Evolutionary conservation across 1,284 basidiomycete species (phyloP).

Genomic region (Tilletia caries): DNA sequence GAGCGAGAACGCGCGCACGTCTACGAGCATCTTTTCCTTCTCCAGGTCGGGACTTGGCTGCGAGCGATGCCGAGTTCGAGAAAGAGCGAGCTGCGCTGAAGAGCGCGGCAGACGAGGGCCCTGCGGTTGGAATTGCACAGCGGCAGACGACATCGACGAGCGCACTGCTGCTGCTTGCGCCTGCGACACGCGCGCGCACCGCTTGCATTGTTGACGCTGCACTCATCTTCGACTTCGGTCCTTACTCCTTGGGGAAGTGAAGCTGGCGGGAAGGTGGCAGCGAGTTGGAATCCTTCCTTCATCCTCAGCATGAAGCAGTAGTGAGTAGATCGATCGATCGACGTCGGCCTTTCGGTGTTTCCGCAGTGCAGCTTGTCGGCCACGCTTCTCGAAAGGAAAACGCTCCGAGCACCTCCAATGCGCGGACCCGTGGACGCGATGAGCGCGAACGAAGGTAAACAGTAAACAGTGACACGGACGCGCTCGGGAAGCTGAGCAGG

Average conservation of each 20-base stretch:
- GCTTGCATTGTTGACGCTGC: neutral
- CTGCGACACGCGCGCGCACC: neutral
- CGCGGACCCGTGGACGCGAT: no score
- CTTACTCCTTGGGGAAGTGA: no score
- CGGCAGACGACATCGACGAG: no score
- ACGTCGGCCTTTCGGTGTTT: neutral
- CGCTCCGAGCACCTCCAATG: conserved; percentile 5
- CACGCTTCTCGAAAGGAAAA: neutral
- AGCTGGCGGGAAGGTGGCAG: no score
- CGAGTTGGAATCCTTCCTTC: no score
- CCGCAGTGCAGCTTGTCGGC: neutral
- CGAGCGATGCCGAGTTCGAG: neutral
- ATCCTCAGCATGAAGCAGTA: no score
- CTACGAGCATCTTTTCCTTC: conserved; percentile 23
- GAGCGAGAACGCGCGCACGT: conserved; percentile 14
- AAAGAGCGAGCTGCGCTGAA: neutral
- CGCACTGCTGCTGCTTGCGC: neutral
- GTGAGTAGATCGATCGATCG: neutral
- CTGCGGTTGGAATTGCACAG: no score
- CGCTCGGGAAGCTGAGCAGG: no score
- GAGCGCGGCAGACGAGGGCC: neutral
- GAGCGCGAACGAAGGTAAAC: no score
- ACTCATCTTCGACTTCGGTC: neutral
- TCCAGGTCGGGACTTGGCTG: conserved; percentile 24
- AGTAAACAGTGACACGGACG: no score